Evolutionary conservation across 495 filamentous ascomycete genomes (phyloP).

Genomic region (Corynascus novoguineensis): DNA sequence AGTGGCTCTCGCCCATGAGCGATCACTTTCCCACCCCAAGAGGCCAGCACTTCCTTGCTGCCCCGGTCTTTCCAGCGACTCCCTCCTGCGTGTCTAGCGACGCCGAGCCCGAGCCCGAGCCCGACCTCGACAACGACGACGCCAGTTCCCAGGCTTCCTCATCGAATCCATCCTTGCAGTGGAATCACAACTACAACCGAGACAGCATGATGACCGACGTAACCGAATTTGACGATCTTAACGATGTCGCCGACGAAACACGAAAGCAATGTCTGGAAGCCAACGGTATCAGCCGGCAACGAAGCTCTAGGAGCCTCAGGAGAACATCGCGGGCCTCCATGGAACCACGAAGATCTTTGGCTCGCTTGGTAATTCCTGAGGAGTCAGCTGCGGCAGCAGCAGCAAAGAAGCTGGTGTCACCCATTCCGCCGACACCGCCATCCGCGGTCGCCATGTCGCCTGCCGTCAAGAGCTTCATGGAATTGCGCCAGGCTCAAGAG

Average conservation of each 20-base stretch:
- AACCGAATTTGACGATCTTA: slow-evolving; percentile 76
- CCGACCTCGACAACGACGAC: slow-evolving; percentile 35
- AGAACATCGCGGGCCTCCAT: slow-evolving; percentile 24
- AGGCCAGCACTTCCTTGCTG: slow-evolving; percentile 53
- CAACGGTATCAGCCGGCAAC: slow-evolving; percentile 33
- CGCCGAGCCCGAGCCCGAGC: slow-evolving; percentile 20
- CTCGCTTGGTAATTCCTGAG: slow-evolving; percentile 66
- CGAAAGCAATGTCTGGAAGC: slow-evolving; percentile 30
- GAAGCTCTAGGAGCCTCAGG: slow-evolving; percentile 30
- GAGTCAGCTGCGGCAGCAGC: slow-evolving; percentile 23
- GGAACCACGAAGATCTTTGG: slow-evolving; percentile 45
- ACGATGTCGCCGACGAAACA: slow-evolving; percentile 69
- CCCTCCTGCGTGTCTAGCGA: slow-evolving; percentile 35
- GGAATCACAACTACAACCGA: slow-evolving; percentile 35
- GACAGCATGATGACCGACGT: slow-evolving; percentile 50
- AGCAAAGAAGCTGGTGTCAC: slow-evolving; percentile 46
- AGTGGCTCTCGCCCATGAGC: slow-evolving; percentile 53
- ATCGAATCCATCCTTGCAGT: slow-evolving; percentile 47
- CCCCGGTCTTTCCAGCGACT: slow-evolving; percentile 45
- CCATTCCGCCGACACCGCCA: slow-evolving; percentile 69
- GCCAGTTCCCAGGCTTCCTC: slow-evolving; percentile 46
- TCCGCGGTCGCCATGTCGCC: slow-evolving; percentile 74
- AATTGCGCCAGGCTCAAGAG: slow-evolving; percentile 44
- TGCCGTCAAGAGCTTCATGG: slow-evolving; percentile 60
- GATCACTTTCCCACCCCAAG: slow-evolving; percentile 59